A percentile compares a stretch with the other conserved stretches of the same genome.
Conservation (phyloP, 2,329 filamentous ascomycete genomes). For the Orbilia blumenaviensis region DNA sequence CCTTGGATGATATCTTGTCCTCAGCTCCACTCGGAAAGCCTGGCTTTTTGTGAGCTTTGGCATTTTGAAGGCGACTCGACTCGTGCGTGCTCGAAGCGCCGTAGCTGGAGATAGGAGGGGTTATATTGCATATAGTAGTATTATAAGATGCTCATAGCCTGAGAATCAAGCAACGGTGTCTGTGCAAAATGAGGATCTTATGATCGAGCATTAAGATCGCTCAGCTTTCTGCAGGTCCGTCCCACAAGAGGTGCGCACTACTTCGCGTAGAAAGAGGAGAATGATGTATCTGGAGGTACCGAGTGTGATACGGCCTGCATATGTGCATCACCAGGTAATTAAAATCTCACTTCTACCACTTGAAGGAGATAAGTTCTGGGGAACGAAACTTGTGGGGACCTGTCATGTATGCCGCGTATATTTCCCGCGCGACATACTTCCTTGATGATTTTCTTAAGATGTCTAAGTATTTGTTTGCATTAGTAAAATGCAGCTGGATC, state of each 20-base stretch:
- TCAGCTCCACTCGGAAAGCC: background rate
- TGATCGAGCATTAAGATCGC: conserved; percentile 1
- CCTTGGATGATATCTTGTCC: background rate
- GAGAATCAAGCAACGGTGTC: conserved; percentile 3
- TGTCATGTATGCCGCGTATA: conserved; percentile 10
- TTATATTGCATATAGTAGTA: background rate
- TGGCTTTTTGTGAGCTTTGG: background rate
- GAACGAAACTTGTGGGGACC: background rate
- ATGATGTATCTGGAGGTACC: background rate
- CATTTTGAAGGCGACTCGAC: background rate
- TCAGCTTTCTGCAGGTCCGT: conserved; percentile 23
- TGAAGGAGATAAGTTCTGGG: conserved; percentile 17
- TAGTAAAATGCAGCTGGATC: conserved; percentile 1
- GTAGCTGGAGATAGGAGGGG: background rate
- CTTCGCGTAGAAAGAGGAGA: conserved; percentile 5
- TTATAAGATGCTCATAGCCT: conserved; percentile 1
- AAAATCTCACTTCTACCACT: conserved; percentile 41
- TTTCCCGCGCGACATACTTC: background rate
- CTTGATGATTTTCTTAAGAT: background rate
- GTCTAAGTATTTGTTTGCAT: background rate
- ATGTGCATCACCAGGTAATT: background rate
- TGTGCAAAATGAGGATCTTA: background rate
- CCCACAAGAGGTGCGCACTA: background rate
- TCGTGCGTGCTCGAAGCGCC: background rate
- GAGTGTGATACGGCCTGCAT: conserved; percentile 38